A percentile compares a stretch with the other conserved stretches of the same genome.
These are phyloP conservation scores for Globisporangium parvum DNA, from an alignment of 352 stramenopile genomes.

Conservation along the genomic window DNA sequence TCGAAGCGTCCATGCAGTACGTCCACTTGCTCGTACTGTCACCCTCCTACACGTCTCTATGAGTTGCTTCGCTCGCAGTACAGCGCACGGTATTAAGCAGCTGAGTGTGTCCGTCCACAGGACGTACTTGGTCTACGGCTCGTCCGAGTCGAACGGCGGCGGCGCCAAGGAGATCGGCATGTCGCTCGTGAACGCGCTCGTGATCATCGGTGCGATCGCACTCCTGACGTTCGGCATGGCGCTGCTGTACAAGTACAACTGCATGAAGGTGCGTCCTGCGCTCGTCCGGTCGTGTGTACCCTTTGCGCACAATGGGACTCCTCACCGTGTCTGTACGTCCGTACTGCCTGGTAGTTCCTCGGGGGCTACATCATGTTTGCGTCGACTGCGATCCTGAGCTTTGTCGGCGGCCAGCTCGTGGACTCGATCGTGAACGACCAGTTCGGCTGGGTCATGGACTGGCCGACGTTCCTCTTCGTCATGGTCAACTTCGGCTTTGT, in stretches of 20 bases:
- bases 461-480: conserved; percentile 75
- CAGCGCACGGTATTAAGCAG: neutral
- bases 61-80: neutral
- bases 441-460: conserved; percentile 70
- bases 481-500: conserved; percentile 91
- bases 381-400: conserved; percentile 79
- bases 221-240: conserved; percentile 87
- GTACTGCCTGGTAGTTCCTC: conserved; percentile 37
- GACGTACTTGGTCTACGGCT: conserved; percentile 77
- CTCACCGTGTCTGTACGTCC: neutral
- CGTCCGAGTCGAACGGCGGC: conserved; percentile 34
- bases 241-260: conserved; percentile 88
- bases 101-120: conserved; percentile 16
- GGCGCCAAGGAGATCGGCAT: conserved; percentile 40
- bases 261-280: conserved; percentile 41
- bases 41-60: too few species aligned
- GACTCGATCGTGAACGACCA: conserved; percentile 74
- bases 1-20: conserved; percentile 77
- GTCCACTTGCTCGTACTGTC: conserved; percentile 5
- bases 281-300: too few species aligned
- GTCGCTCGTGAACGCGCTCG: conserved; percentile 82
- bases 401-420: conserved; percentile 81
- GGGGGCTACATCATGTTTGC: conserved; percentile 88
- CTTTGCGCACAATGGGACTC: too few species aligned
- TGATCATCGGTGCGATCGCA: conserved; percentile 85